These are phyloP conservation scores for Bruguiera sexangula DNA, from an alignment of 345 rosid genomes.

Conservation along the genomic window DNA sequence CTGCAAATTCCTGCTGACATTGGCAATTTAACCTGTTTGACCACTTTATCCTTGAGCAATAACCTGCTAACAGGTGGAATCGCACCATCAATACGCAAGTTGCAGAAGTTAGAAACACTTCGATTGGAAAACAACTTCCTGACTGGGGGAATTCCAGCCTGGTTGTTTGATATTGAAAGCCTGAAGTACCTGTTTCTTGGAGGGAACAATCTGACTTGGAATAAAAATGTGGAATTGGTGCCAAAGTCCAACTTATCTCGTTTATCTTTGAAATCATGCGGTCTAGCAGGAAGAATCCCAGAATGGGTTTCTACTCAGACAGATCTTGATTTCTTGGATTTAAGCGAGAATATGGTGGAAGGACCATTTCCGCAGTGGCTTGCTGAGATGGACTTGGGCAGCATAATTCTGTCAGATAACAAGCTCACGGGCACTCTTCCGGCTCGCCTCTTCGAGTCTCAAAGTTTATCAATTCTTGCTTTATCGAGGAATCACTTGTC, in stretches of 20 bases:
- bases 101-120: constrained; percentile 29
- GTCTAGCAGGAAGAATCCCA: constrained; percentile 36
- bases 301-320: constrained; percentile 41
- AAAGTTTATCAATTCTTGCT: constrained; percentile 17
- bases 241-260: constrained; percentile 26
- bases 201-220: constrained; percentile 43
- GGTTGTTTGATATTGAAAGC: constrained; percentile 37
- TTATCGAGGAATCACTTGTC: constrained; percentile 43
- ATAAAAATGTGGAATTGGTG: constrained; percentile 22
- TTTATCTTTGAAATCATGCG: constrained; percentile 40
- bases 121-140: constrained; percentile 30
- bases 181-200: constrained; percentile 32
- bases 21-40: constrained; percentile 29
- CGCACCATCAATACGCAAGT: constrained; percentile 29
- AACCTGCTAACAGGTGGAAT: constrained; percentile 37
- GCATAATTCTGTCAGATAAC: constrained; percentile 38
- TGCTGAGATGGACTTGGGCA: constrained; percentile 27
- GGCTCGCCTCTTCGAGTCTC: constrained; percentile 33
- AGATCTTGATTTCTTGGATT: constrained; percentile 29
- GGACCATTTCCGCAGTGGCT: constrained; percentile 41
- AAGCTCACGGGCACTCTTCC: constrained; percentile 42
- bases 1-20: constrained; percentile 29
- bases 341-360: constrained; percentile 40
- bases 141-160: constrained; percentile 35
- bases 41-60: constrained; percentile 21